Percentiles rank a stretch among this genome's conserved stretches.
These are phyloP conservation scores for Hanseniaspora vineae DNA, from an alignment of 805 yeast genomes.

Conservation along the genomic window DNA sequence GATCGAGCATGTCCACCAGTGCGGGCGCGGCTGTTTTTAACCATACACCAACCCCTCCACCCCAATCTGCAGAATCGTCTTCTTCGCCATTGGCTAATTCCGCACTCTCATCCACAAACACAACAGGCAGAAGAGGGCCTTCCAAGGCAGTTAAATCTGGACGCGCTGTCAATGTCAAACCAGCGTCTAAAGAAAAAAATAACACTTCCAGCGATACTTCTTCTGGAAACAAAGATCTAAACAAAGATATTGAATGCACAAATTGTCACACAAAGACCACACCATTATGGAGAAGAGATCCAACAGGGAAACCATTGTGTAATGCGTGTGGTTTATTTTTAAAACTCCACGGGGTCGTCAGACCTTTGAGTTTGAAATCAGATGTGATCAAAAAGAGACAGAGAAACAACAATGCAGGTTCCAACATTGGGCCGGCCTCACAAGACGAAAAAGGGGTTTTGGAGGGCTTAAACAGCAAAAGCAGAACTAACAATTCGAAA, in stretches of 20 bases:
- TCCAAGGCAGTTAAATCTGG: not conserved
- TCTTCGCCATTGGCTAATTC: not conserved
- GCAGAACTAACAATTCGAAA: too few relatives aligned
- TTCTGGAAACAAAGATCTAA: too few relatives aligned
- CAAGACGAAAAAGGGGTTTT: too few relatives aligned
- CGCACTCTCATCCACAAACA: too few relatives aligned
- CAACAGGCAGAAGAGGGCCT: too few relatives aligned
- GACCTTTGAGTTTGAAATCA: constrained; percentile 81
- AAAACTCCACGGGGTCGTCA: constrained; percentile 82
- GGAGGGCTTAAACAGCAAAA: too few relatives aligned
- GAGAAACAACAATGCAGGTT: constrained; percentile 24
- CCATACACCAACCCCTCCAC: not conserved
- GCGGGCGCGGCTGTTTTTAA: not conserved
- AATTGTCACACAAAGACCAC: constrained; percentile 86
- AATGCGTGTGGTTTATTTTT: constrained; percentile 91
- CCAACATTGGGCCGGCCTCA: too few relatives aligned
- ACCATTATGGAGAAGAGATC: constrained; percentile 87
- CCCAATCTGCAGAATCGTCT: not conserved
- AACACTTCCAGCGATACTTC: too few relatives aligned
- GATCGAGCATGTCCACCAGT: not conserved
- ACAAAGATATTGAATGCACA: constrained; percentile 40
- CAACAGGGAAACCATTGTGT: constrained; percentile 82
- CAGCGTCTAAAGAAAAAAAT: not conserved
- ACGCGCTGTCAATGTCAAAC: not conserved
- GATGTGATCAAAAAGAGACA: constrained; percentile 87